Evolutionary conservation across 2,329 filamentous ascomycete genomes (phyloP).

Genomic region (Hypoxylon sp.): DNA sequence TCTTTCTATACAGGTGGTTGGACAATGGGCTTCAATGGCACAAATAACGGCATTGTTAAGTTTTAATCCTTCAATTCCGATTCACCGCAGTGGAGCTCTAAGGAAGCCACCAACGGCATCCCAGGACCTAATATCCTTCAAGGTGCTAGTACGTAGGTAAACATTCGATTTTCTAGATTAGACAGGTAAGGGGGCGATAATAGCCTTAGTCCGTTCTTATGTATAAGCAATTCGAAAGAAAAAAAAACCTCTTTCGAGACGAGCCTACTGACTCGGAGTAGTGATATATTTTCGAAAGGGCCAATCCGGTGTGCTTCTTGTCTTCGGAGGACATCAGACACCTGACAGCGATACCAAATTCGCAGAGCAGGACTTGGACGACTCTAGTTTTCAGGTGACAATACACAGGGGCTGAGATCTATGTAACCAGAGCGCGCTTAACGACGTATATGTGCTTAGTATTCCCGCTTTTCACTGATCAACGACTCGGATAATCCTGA

Average conservation of each 20-base stretch:
- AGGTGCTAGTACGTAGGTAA: conserved; percentile 33
- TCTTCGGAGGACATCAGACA: conserved; percentile 44
- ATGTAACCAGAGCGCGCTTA: conserved; percentile 17
- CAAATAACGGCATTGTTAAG: conserved; percentile 37
- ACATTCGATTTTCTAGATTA: neutral
- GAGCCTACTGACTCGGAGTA: conserved; percentile 8
- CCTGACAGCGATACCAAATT: conserved; percentile 19
- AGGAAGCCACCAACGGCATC: conserved; percentile 17
- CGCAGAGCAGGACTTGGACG: conserved; percentile 31
- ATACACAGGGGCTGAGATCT: conserved; percentile 40
- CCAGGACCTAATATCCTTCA: conserved; percentile 40
- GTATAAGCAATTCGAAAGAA: too few relatives aligned
- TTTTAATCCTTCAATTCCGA: conserved; percentile 35
- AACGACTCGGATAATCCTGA: conserved; percentile 39
- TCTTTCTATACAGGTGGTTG: conserved; percentile 42
- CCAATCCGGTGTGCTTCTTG: conserved; percentile 36
- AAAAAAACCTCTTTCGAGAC: neutral
- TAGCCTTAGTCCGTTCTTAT: too few relatives aligned
- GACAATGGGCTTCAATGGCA: conserved; percentile 32
- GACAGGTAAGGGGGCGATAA: neutral
- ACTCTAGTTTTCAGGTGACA: conserved; percentile 47
- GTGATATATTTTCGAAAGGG: conserved; percentile 44
- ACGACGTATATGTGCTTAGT: conserved; percentile 45
- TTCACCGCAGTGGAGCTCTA: conserved; percentile 31
- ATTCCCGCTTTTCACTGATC: conserved; percentile 41